Base-by-base conservation (phyloP, 2,329 filamentous ascomycete genomes). In the Fusarium duplospermum region DNA sequence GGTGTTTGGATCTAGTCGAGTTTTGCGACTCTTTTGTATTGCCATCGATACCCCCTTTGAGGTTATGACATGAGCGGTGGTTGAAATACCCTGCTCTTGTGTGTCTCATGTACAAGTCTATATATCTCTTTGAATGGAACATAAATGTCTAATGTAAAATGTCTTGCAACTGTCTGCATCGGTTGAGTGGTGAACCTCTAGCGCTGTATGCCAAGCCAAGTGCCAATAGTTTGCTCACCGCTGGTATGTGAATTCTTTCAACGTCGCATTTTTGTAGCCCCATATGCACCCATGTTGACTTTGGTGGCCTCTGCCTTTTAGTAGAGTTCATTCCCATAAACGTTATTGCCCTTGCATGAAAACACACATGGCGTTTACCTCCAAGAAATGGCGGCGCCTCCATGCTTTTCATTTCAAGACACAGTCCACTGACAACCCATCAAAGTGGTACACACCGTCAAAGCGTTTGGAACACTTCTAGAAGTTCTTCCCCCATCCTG, bases 31-130 rank as follows among this genome's bases (percentile, higher is more conserved):
- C 50, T 70, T 59, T 72, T 16, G 35, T 40, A 65, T 62, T 66
- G 50, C 56, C 35, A 58, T 72, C 68, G 73, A 76, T 76, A 76
- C 71, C 73, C 31, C 74, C 62, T 54, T 60, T 62, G 57, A 66
- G 38, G 52, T 61, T 67, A 18, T 58, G 31, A 38, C 42, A 47
- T 14, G 29, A 58, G 45, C 33, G n/a, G 31, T 33, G 33, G 47
- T 40, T 47, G 50, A 54, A 54, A 45, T 22, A 5, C 11, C 20
- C 50, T 18, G 14, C n/a, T 50, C 50, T 61, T 33, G 24, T 22
- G 45, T 31, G 6, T 42, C 29, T 36, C 47, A 35, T 52, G 40
- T 62, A 31, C 64, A 35, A 64, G 33, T 64, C 42, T 36, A 40
- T 42, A 58, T 42, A 58, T 35, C 42, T 52, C 52, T 57, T 50